Evolutionary conservation across 208 protist species (phyloP), one percentile per base, ranked within the genome.

Genomic region (Leishmania mexicana): DNA sequence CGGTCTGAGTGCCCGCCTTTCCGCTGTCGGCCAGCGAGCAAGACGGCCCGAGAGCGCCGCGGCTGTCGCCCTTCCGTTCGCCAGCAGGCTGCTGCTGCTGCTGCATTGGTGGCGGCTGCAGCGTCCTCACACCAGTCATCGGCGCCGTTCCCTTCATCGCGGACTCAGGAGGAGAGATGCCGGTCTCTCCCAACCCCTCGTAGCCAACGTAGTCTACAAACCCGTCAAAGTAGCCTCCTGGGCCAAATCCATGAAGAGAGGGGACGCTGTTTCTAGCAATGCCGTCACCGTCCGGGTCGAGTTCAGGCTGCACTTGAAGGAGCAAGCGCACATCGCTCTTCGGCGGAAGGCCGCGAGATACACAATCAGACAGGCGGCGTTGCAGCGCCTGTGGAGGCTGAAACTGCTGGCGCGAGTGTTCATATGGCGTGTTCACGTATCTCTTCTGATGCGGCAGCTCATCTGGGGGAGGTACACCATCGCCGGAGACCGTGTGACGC

Each of bases 301-400:
- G 62, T 21, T 31, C 28, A 68, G 21, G 4, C 40, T 73, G 68
- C 40, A 28, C n/a, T 31, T 73, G 68, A 51, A 15, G 40, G 40
- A 31, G 8, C 68, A 19, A 19, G 35, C 40, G 40, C 68, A 19
- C 28, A 17, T 28, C 68, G 51, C 21, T 24, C 68, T 73, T 73
- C 7, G 45, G 4, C 47, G 24, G 3, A n/a, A n/a, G 15, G 31
- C 58, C 62, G 11, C 51, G 64, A 24, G 45, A 57, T 24, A 73
- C 76, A 40, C 62, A 31, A 11, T 45, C 47, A 24, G 76, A 80
- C n/a, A 80, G 64, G 17, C 76, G 60, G 4, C 76, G 76, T 64
- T 80, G 76, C 58, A 73, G 76, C 1, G 64, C 62, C 64, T n/a
- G 53, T 24, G 19, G 64, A 19, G 76, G 21, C 62, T 38, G n/a